Percentiles rank a stretch among this genome's conserved stretches.
phyloP scores from a whole-genome alignment of 129 eudicot species.

The Dittrichia graveolens region DNA sequence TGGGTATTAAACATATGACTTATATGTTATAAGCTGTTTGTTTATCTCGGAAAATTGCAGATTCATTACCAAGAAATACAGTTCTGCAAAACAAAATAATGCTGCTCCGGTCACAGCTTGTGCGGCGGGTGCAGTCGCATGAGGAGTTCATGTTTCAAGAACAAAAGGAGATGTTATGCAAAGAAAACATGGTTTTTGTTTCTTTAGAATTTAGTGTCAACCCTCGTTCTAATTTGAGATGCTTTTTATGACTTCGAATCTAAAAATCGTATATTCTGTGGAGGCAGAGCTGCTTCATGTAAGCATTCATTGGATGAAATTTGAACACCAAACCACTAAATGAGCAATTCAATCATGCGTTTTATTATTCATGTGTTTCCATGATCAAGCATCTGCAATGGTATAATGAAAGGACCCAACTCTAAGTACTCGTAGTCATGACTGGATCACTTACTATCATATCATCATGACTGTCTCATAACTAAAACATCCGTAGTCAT shows the following conservation, averaged over 20 bases:
- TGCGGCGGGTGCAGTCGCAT: constrained; percentile 65
- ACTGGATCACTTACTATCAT: no score
- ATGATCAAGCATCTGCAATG: not conserved
- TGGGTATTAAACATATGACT: not conserved
- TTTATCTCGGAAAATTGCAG: constrained; percentile 26
- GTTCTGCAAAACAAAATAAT: constrained; percentile 62
- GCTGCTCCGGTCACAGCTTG: constrained; percentile 86
- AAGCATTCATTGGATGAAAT: constrained; percentile 13
- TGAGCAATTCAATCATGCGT: constrained; percentile 18
- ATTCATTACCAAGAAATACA: constrained; percentile 86
- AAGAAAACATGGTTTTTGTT: constrained; percentile 18
- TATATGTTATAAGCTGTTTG: constrained; percentile 1
- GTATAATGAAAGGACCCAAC: no score
- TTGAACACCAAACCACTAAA: not conserved
- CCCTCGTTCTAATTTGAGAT: constrained; percentile 8
- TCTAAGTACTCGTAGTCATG: no score
- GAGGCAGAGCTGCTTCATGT: constrained; percentile 27
- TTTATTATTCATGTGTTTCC: not conserved
- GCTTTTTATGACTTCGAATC: constrained; percentile 8
- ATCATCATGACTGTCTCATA: no score
- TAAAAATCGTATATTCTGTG: constrained; percentile 4
- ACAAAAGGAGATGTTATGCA: not conserved
- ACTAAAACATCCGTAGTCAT: no score
- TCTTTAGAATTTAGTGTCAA: constrained; percentile 3
- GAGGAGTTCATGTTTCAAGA: constrained; percentile 30